Evolutionary conservation across 2,329 filamentous ascomycete species (phyloP), one percentile per base, ranked within the genome.

Genomic region (Beauveria caledonica): DNA sequence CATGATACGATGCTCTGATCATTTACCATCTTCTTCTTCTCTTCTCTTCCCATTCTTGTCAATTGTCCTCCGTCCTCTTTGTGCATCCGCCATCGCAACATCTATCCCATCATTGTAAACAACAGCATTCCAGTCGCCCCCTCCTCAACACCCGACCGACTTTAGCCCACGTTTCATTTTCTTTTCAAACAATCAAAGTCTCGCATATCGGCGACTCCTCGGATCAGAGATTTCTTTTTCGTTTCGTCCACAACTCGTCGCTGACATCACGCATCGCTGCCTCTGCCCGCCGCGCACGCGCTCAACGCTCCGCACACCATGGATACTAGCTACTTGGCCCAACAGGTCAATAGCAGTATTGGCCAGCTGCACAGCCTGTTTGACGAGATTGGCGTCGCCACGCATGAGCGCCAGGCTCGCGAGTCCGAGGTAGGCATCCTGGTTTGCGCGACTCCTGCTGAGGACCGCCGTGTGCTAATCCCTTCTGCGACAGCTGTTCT

Each of bases 301-400:
- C 58, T 25, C 50, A 19, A 49, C 49, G 8, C 21, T 39, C 52
- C 36, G 50, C 49, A n/a, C 36, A 48, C 60, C 68, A 96, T 97
- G 86, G 92, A 97, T 76, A 91, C 92, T 62, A 90, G 89, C 73
- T 95, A 95, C 75, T 81, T 97, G 71, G 89, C 91, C 68, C 91
- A 95, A 74, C 94, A 97, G 84, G 90, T 99, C 77, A 94, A 91
- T 67, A 91, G 85, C 69, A 97, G 96, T 71, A 92, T 97, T 72
- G 86, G 85, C 74, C 92, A 97, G 76, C 83, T 99, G 63, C 93
- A 97, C 76, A 89, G 89, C 65, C 84, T 97, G 61, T 99, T 97
- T 70, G 94, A 99, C 73, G 93, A 99, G 72, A 99, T 99, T 70
- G 94, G 94, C 62, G 89, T 99, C n/a, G 85, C 93, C 29, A 86